These are phyloP conservation scores for Cystobasidium pallidum DNA, from an alignment of 1,284 basidiomycete species.

Conservation along the genomic window DNA sequence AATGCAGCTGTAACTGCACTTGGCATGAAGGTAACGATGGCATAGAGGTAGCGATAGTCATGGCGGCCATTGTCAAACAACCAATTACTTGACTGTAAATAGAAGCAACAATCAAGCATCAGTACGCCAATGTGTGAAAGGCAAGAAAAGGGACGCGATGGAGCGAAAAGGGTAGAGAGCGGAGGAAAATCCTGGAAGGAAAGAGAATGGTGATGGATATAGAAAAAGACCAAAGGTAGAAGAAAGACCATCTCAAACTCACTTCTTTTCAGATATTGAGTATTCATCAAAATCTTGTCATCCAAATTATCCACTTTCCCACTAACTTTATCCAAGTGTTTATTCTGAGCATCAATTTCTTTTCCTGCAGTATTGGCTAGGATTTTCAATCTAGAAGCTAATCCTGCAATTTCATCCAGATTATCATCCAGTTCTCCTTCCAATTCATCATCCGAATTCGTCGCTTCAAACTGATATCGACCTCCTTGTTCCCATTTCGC, in stretches of 20 bases:
- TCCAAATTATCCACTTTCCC: slow-evolving; percentile 64
- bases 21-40: no score
- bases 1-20: no score
- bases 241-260: no score
- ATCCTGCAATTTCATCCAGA: slow-evolving; percentile 81
- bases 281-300: slow-evolving; percentile 44
- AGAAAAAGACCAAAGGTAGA: no score
- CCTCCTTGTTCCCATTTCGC: slow-evolving; percentile 50
- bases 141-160: background rate
- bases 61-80: no score
- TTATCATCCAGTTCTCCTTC: slow-evolving; percentile 83
- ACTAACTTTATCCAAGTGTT: slow-evolving; percentile 68
- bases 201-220: background rate
- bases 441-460: slow-evolving; percentile 88
- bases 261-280: slow-evolving; percentile 42
- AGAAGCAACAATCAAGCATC: background rate
- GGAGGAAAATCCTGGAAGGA: background rate
- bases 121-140: background rate
- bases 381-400: slow-evolving; percentile 80
- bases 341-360: slow-evolving; percentile 77
- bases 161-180: background rate
- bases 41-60: no score
- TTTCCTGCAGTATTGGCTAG: slow-evolving; percentile 81
- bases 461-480: slow-evolving; percentile 93
- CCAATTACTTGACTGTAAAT: background rate